phyloP scores from a whole-genome alignment of 352 stramenopile species.

The Globisporangium nodosum region DNA sequence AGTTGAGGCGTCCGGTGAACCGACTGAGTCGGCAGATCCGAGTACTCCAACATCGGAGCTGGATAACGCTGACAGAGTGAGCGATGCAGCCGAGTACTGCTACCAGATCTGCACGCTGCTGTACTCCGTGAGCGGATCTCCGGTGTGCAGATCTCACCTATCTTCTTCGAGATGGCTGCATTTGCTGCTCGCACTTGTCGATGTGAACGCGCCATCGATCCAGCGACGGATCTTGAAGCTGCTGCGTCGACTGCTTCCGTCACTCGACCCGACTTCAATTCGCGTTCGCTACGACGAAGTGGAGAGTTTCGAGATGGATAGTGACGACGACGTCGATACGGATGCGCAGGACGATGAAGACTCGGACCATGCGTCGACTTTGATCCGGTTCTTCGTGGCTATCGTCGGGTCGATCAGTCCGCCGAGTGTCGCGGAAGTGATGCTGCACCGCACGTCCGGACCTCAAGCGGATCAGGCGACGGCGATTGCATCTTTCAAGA shows the following conservation, averaged over 20 bases:
- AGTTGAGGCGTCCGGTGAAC: slow-evolving; percentile 23
- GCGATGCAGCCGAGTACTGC: slow-evolving; percentile 81
- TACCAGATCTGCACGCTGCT: slow-evolving; percentile 87
- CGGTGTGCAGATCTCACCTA: slow-evolving; percentile 74
- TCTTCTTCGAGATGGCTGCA: slow-evolving; percentile 81
- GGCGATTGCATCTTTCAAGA: slow-evolving; percentile 14
- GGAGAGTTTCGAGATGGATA: slow-evolving; percentile 75
- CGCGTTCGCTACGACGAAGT: slow-evolving; percentile 59
- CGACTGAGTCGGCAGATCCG: slow-evolving; percentile 34
- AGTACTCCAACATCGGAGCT: slow-evolving; percentile 28
- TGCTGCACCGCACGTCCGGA: slow-evolving; percentile 31
- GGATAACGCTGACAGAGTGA: slow-evolving; percentile 24
- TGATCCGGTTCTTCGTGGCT: slow-evolving; percentile 77
- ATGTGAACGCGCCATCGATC: slow-evolving; percentile 66
- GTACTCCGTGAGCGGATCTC: slow-evolving; percentile 83
- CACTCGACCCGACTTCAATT: slow-evolving; percentile 58
- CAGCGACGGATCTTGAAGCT: slow-evolving; percentile 81
- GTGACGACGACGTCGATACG: slow-evolving; percentile 72
- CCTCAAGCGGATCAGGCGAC: background rate
- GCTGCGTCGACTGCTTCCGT: slow-evolving; percentile 70
- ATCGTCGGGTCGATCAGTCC: slow-evolving; percentile 67
- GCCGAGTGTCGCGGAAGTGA: slow-evolving; percentile 56
- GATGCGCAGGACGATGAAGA: slow-evolving; percentile 41
- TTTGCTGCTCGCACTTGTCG: slow-evolving; percentile 74
- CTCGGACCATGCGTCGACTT: slow-evolving; percentile 49